Conservation (phyloP, 2,329 filamentous ascomycete genomes). For the Thielaviopsis euricoi region DNA sequence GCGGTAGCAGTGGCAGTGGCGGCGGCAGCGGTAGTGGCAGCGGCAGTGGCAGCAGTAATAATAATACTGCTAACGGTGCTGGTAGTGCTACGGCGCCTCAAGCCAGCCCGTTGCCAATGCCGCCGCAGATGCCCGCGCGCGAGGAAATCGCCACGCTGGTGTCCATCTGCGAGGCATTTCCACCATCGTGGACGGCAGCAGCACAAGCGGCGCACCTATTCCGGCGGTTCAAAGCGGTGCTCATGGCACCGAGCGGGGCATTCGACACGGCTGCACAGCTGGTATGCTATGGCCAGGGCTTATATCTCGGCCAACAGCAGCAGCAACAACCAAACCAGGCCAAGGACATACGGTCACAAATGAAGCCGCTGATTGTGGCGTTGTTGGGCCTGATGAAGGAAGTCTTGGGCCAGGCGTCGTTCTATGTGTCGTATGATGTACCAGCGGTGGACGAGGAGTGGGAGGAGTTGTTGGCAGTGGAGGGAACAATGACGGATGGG, state of each 20-base stretch:
- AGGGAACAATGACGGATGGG: background rate
- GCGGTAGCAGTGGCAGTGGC: background rate
- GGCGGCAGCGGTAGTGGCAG: background rate
- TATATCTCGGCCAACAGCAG: background rate
- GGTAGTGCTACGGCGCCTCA: conserved; percentile 15
- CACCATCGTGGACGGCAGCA: conserved; percentile 20
- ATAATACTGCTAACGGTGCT: no score
- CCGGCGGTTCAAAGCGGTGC: conserved; percentile 16
- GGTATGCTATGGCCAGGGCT: conserved; percentile 8
- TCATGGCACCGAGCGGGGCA: conserved; percentile 11
- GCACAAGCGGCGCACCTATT: conserved; percentile 21
- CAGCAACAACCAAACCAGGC: background rate
- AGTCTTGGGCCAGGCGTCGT: conserved; percentile 21
- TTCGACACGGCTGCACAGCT: conserved; percentile 10
- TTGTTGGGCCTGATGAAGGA: conserved; percentile 19
- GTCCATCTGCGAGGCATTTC: conserved; percentile 23
- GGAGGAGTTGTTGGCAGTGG: background rate
- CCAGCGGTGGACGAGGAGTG: background rate
- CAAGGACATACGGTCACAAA: conserved; percentile 13
- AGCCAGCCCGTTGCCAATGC: background rate
- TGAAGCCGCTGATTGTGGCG: conserved; percentile 11
- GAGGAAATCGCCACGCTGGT: conserved; percentile 22
- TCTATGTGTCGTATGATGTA: background rate
- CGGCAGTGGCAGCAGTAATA: no score
- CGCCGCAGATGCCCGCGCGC: conserved; percentile 16